Base-by-base conservation (phyloP, 169 alveolate genomes). In the Plasmodium inui region DNA sequence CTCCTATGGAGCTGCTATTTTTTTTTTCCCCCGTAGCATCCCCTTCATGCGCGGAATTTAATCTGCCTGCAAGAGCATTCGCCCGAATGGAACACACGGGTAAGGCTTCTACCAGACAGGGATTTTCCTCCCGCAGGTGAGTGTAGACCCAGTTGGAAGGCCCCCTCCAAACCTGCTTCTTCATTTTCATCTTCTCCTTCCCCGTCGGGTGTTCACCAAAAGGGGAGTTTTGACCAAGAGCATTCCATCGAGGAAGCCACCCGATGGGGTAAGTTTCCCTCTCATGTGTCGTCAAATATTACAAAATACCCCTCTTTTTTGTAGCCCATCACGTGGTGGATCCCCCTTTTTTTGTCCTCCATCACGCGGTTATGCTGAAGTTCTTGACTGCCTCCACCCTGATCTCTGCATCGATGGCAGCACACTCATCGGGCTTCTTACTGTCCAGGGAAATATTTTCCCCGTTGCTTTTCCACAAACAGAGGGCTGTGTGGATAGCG, bases 381-480 rank as follows among this genome's bases (percentile, higher is more conserved):
- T 37, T 10, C n/a, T 74, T 30, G 17, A 32, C 55, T 7, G 41
- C 37, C 10, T 76, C 74, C 32, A 37, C 19, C 70, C 57, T 55
- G 8, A 34, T 26, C 1, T 57, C 41, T 26, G 67, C 73, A 1
- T 7, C 50, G 41, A 19, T 17, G 19, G 79, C 32, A 37, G n/a
- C 50, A 39, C 32, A 19, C 46, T 78, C 32, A 26, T 57, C 72
- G 17, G 10, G 44, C n/a, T 50, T 12, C 67, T 57, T 55, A 7
- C 50, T 57, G 46, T 76, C 74, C 50, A 88, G 26, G n/a, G 82
- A 0, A 34, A 88, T 32, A n/a, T 76, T 88, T 14, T 78, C 88
- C 8, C 94, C 94, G 46, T 88, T 57, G 82, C 94, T 88, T 19
- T 72, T 79, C 94, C 94, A 88, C 26, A 88, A 41, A 22, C 89